A percentile compares a stretch with the other conserved stretches of the same genome.
Evolutionary conservation across 441 rosid genomes (phyloP).

Genomic region (Populus hybrid): DNA sequence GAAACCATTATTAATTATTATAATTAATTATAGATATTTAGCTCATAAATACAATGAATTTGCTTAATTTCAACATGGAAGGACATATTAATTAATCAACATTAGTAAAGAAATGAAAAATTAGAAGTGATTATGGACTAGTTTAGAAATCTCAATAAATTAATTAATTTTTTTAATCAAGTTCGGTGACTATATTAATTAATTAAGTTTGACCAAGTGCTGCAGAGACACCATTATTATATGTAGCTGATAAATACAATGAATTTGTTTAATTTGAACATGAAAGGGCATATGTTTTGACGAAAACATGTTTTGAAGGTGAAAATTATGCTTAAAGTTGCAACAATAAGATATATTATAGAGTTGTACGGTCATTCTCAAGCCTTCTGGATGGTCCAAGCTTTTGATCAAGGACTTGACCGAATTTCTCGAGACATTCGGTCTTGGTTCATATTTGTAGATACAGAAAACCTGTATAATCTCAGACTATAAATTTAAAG

Average conservation of each 20-base stretch:
- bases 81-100: too few species aligned
- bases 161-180: too few species aligned
- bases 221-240: neutral
- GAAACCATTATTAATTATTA: neutral
- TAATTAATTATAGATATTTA: too few species aligned
- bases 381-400: neutral
- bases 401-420: neutral
- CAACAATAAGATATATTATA: neutral
- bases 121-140: neutral
- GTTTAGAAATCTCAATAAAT: too few species aligned
- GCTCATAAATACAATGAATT: neutral
- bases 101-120: neutral
- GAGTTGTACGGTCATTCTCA: neutral
- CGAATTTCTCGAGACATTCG: too few species aligned
- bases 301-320: too few species aligned
- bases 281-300: neutral
- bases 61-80: too few species aligned
- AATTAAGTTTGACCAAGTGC: neutral
- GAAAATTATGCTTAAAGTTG: neutral
- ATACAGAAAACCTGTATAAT: too few species aligned
- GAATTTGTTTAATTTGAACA: neutral
- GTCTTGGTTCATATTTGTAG: too few species aligned
- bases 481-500: too few species aligned
- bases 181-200: too few species aligned
- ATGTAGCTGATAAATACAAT: neutral